These are phyloP conservation scores for Apiospora saccharicola DNA, from an alignment of 2,329 filamentous ascomycete genomes.

Conservation along the genomic window DNA sequence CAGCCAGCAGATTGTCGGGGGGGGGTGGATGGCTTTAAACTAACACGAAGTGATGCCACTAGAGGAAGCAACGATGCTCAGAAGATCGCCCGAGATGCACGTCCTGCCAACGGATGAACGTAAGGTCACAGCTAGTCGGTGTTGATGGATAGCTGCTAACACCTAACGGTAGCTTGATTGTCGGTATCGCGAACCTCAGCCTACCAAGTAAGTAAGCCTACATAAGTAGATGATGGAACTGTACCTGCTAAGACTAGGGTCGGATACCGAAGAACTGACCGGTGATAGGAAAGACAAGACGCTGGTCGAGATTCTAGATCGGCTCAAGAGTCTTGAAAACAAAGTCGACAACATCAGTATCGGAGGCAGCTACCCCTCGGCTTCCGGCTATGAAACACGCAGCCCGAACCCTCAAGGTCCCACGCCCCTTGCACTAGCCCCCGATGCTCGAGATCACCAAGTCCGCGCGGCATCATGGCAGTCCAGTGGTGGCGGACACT, in stretches of 20 bases:
- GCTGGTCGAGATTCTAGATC: slow-evolving; percentile 65
- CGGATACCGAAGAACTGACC: slow-evolving; percentile 34
- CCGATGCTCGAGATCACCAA: slow-evolving; percentile 13
- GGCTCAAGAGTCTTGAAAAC: slow-evolving; percentile 61
- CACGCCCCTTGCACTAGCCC: neutral
- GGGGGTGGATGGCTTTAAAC: neutral
- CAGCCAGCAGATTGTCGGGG: neutral
- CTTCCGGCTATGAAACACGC: slow-evolving; percentile 24
- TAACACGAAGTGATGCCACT: slow-evolving; percentile 26
- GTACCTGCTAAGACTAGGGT: too few species aligned
- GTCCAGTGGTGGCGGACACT: neutral
- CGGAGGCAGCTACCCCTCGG: slow-evolving; percentile 37
- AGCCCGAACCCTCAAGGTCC: slow-evolving; percentile 1
- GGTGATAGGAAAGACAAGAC: slow-evolving; percentile 66
- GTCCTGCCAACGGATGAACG: slow-evolving; percentile 54
- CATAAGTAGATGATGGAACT: slow-evolving; percentile 18
- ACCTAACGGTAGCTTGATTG: slow-evolving; percentile 55
- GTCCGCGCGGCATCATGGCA: neutral
- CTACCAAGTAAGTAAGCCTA: slow-evolving; percentile 63
- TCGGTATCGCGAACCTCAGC: slow-evolving; percentile 65
- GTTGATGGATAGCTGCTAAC: neutral
- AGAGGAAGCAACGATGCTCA: slow-evolving; percentile 70
- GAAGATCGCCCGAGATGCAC: slow-evolving; percentile 68
- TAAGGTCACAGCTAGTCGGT: slow-evolving; percentile 25
- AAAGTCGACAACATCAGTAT: slow-evolving; percentile 58